Conservation (phyloP, 179 eudicot species). For the Beta lomatogona region DNA sequence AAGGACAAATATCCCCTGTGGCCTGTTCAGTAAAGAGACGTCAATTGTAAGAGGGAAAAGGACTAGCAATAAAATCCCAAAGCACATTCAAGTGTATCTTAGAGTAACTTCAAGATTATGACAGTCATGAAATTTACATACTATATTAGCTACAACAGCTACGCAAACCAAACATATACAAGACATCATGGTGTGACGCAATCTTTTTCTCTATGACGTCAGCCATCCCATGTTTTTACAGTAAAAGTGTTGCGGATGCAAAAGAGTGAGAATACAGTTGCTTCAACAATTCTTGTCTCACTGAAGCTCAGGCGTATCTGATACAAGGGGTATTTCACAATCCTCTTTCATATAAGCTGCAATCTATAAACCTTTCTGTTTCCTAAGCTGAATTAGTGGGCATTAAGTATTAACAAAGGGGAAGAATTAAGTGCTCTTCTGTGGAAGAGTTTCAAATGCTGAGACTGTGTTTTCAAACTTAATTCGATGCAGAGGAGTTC, state of each 20-base stretch:
- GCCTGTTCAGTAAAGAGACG: too few relatives aligned
- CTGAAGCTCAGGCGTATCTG: not conserved
- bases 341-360: slow-evolving; percentile 2
- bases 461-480: slow-evolving; percentile 94
- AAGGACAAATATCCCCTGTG: too few relatives aligned
- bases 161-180: slow-evolving; percentile 14
- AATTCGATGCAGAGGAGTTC: slow-evolving; percentile 87
- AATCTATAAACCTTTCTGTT: slow-evolving; percentile 8
- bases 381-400: slow-evolving; percentile 2
- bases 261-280: not conserved
- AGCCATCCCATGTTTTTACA: not conserved
- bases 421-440: slow-evolving; percentile 59
- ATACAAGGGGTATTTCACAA: not conserved
- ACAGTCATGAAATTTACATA: not conserved
- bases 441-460: slow-evolving; percentile 95
- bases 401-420: not conserved
- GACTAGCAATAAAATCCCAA: not conserved
- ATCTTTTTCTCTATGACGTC: not conserved
- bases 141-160: not conserved
- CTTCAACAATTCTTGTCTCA: not conserved
- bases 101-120: not conserved
- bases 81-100: not conserved
- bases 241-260: not conserved
- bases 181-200: not conserved
- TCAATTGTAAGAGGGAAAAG: too few relatives aligned